A percentile compares a stretch with the other conserved stretches of the same genome.
Evolutionary conservation across 331 rosid genomes (phyloP).

Genomic region (Phaseolus coccineus): DNA sequence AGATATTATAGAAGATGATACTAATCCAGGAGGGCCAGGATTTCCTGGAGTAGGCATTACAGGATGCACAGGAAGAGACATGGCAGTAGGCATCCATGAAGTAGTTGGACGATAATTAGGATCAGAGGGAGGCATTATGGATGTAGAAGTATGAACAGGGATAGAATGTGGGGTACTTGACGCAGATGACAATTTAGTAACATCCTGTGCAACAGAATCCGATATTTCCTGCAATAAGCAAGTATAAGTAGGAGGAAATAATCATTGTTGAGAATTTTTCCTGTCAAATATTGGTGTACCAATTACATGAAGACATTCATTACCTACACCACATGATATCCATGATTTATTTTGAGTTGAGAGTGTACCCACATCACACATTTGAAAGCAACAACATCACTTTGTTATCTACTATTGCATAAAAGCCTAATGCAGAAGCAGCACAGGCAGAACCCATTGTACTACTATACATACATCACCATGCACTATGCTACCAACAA

Average conservation of each 20-base stretch:
- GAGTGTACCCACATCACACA: slow-evolving; percentile 13
- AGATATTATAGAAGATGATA: slow-evolving; percentile 50
- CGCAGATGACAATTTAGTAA: slow-evolving; percentile 55
- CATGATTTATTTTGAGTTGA: slow-evolving; percentile 18
- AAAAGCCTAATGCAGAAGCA: slow-evolving; percentile 26
- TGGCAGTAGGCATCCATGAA: slow-evolving; percentile 62
- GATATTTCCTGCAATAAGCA: slow-evolving; percentile 56
- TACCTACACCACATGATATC: slow-evolving; percentile 28
- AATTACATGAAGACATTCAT: slow-evolving; percentile 26
- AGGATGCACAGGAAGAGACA: slow-evolving; percentile 54
- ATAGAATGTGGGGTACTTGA: slow-evolving; percentile 55
- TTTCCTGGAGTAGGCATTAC: slow-evolving; percentile 64
- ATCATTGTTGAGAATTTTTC: not conserved
- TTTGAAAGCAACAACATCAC: slow-evolving; percentile 1
- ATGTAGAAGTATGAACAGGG: slow-evolving; percentile 54
- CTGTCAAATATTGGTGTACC: not conserved
- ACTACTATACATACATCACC: slow-evolving; percentile 5
- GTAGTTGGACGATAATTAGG: slow-evolving; percentile 59
- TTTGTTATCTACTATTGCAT: not conserved
- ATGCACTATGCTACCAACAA: not conserved
- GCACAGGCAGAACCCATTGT: slow-evolving; percentile 12
- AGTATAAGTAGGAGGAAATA: slow-evolving; percentile 35
- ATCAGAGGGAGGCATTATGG: slow-evolving; percentile 54
- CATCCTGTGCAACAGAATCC: slow-evolving; percentile 53
- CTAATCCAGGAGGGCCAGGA: slow-evolving; percentile 78